Conservation (phyloP, 345 rosid genomes). For the Rhodomyrtus tomentosa region DNA sequence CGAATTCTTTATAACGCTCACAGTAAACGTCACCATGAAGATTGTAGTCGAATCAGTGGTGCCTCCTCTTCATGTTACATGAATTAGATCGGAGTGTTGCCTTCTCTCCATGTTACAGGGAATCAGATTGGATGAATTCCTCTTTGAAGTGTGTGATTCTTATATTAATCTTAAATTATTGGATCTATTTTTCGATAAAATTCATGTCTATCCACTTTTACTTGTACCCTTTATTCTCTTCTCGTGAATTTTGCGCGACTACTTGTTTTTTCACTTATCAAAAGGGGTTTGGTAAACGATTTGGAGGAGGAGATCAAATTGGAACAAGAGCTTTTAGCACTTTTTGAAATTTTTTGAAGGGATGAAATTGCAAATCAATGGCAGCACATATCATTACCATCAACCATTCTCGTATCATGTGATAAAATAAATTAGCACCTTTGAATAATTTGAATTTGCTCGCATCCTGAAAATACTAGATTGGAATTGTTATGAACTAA, state of each 20-base stretch:
- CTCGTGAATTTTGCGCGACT: rapidly evolving
- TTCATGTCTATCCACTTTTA: not conserved
- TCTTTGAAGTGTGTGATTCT: not conserved
- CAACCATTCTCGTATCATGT: not conserved
- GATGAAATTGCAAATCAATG: no score
- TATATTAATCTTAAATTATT: not conserved
- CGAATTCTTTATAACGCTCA: not conserved
- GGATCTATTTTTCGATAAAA: not conserved
- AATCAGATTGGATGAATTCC: not conserved
- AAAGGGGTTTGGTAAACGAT: no score
- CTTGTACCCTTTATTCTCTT: not conserved
- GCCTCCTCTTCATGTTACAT: no score
- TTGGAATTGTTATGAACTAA: not conserved
- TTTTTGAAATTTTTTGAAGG: not conserved
- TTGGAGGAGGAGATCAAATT: not conserved
- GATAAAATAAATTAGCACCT: not conserved
- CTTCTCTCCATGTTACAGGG: no score
- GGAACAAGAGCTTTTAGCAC: not conserved
- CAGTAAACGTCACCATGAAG: not conserved
- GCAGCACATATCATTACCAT: not conserved
- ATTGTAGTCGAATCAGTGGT: not conserved
- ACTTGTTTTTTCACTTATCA: not conserved
- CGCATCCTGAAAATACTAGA: not conserved
- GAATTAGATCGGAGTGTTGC: not conserved
- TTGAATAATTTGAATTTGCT: not conserved